Evolutionary conservation across 2,329 filamentous ascomycete species (phyloP), one percentile per base, ranked within the genome.

Genomic region (Pezicula radicicola): DNA sequence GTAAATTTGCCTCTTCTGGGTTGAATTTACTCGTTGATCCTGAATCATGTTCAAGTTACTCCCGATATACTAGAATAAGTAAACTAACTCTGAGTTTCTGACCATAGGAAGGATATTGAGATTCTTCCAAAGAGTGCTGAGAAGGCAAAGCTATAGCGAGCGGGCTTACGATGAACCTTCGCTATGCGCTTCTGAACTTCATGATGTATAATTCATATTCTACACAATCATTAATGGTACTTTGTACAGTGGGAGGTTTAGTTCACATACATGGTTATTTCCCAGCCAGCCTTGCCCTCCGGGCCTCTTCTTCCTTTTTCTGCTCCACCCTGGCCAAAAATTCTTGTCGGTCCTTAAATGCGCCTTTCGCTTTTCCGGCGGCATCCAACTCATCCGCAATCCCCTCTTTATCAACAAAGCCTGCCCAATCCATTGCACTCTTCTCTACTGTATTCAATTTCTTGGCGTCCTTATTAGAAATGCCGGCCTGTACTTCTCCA

Each of bases 401-500:
- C 8, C 85, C 85, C 67, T 87, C 84, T 66, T 85, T 81, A 69
- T 88, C 85, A 52, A 88, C 85, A 60, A 80, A 88, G 12, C 84
- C 83, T 3, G 84, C 85, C 85, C 85, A 88, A 68, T 88, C 85
- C 79, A 88, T 84, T 48, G 83, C 77, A 61, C 83, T 87, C 76
- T 88, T 88, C 70, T 88, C 84, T 15, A 88, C 82, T 15, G 84
- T 85, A 64, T 85, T 88, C 58, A 88, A 73, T 65, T 87, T 88
- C 74, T 80, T 83, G 46, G 81, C 78, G 54, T 78, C 75, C 15
- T 75, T 74, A 42, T 75, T 77, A 49, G 72, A 75, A 46, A 77
- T 73, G 60, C 73, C 71, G 48, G 78, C 69, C 36, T 77, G 67
- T 9, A 52, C 35, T 5, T 25, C 49, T 1, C 48, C 54, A 12